Percentiles rank a stretch among this genome's conserved stretches.
These are phyloP conservation scores for Lolium multiflorum DNA, from an alignment of 176 grass and related monocot genomes.

Conservation along the genomic window DNA sequence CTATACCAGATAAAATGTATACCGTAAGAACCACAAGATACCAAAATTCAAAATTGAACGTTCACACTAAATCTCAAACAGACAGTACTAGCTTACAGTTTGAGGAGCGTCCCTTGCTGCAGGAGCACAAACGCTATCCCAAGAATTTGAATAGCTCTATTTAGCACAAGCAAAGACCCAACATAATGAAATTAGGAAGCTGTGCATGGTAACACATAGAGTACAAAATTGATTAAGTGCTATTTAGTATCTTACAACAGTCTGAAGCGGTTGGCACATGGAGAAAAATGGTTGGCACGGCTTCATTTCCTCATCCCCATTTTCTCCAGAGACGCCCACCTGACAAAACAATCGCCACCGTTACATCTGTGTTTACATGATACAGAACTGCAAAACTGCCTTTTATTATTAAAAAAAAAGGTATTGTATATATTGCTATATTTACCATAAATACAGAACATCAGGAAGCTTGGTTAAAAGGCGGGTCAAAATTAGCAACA, in stretches of 20 bases:
- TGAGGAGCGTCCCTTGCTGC: not conserved
- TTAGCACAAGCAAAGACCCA: not conserved
- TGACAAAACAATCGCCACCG: not conserved
- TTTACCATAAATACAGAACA: not conserved
- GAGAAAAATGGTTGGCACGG: slow-evolving; percentile 47
- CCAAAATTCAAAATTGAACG: not conserved
- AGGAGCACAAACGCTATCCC: slow-evolving; percentile 37
- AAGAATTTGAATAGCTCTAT: slow-evolving; percentile 46
- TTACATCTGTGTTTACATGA: not conserved
- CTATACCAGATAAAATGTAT: slow-evolving; percentile 7
- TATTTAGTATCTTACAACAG: slow-evolving; percentile 41
- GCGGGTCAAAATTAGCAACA: not conserved
- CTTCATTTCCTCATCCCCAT: not conserved
- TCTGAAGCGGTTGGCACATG: slow-evolving; percentile 32
- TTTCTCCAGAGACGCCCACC: not conserved
- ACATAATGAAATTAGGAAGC: not conserved
- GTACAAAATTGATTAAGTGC: not conserved
- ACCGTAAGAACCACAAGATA: slow-evolving; percentile 12
- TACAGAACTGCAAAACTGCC: not conserved
- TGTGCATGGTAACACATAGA: not conserved
- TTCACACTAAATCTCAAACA: not conserved
- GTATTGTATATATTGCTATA: not conserved
- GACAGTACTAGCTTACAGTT: slow-evolving; percentile 20
- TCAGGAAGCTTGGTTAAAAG: not conserved
- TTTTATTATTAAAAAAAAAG: not conserved